Evolutionary conservation across 148 eudicot species (phyloP), one percentile per base, ranked within the genome.

Genomic region (Fagopyrum tataricum): DNA sequence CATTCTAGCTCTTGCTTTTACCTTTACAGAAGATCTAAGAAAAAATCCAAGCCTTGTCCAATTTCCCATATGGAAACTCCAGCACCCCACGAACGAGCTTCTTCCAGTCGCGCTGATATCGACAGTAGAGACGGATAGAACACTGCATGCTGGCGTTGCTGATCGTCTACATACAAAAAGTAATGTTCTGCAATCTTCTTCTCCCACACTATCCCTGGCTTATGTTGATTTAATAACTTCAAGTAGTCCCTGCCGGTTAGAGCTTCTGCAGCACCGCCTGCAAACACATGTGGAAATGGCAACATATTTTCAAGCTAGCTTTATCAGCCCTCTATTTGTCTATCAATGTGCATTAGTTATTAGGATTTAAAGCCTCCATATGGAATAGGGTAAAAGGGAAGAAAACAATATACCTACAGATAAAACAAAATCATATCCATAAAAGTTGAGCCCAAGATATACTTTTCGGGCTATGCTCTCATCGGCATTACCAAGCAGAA

Each of bases 11-110:
- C n/a, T n/a, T n/a, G n/a, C n/a, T n/a, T n/a, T n/a, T n/a, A n/a
- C n/a, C n/a, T n/a, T n/a, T 82, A 92, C 37, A 92, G 84, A 82
- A 88, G 78, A 82, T 95, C 91, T 58, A 77, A 86, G 77, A 92
- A 92, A 77, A 81, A 95, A 84, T 95, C 97, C 72, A 95, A 79
- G 67, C 99, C 99, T 85, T 95, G 99, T n/a, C 99, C 99, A 42
- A 95, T 87, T 85, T 95, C 99, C 99, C 99, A 95, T 47, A 95
- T 92, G n/a, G 99, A 90, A 76, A 92, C 83, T 77, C 96, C 96
- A 68, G 94, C 95, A 44, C 94, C 88, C 99, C 94, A 92, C 18
- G 87, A 82, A 71, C 76, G 89, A 77, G 95, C 96, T 86, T 87
- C 96, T 71, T 90, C 84, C 48, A 96, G 85, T 70, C 99, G 88